Evolutionary conservation across 2,329 filamentous ascomycete genomes (phyloP), one percentile per base, ranked within the genome.

Genomic region (Aspergillus transmontanensis): DNA sequence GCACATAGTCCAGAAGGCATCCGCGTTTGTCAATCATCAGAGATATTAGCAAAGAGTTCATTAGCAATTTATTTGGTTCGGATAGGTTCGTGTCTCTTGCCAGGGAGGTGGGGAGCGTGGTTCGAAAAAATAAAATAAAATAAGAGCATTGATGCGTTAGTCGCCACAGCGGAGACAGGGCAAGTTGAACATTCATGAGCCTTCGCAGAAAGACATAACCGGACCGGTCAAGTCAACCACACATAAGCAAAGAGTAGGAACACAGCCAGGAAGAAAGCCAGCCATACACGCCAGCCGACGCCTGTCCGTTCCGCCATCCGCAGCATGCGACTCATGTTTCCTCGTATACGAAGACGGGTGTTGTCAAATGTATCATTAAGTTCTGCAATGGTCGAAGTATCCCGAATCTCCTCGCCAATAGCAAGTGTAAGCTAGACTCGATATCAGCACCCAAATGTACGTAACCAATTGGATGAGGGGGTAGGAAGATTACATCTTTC

Each of bases 301-400:
- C 95, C 95, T 2, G 94, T 96, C 72, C 89, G 86, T 81, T 98
- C 87, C 5, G 95, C 95, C 95, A 99, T 99, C 59, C 94, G 76
- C 68, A 98, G 81, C 95, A 99, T 99, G 63, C 94, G 85, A 76
- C 93, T 97, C 95, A 99, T 98, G 21, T 96, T 98, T 59, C 94
- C 93, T 51, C 89, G 87, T 66, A 99, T 82, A 67, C 91, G 87
- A 58, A 93, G 81, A 39, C 94, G 84, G 59, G 94, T 96, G 71
- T 87, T 88, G 76, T 98, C 94, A 75, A 98, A 99, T 6, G 88
- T 87, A 74, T 97, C 92, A 78, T 98, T 98, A 90, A 99, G 97
- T 72, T 97, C 93, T 2, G 93, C 91, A 4, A 98, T 85, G 2
- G 92, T 89, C 2, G 92, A 92, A 16, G 91, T 95, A 67, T 96